Conservation (phyloP, 1,284 basidiomycete species). For the Austropuccinia psidii region DNA sequence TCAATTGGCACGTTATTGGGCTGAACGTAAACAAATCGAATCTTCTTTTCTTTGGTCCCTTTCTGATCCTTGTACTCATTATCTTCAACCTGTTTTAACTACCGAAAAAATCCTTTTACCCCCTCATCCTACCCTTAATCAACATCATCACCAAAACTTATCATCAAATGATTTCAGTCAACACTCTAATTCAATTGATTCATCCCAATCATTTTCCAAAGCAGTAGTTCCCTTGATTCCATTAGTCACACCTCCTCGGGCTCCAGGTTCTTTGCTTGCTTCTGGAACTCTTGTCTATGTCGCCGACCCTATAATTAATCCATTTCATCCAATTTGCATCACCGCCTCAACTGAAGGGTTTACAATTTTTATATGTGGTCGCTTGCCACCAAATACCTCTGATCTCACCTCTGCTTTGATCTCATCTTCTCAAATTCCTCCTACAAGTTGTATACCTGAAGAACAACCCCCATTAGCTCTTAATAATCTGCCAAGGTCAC, state of each 20-base stretch:
- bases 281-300: conserved; percentile 34
- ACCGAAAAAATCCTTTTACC: conserved; percentile 23
- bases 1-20: conserved; percentile 32
- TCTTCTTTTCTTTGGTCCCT: conserved; percentile 35
- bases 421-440: conserved; percentile 10
- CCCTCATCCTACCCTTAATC: background rate
- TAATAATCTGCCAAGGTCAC: conserved; percentile 4
- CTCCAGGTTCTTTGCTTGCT: conserved; percentile 13
- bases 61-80: conserved; percentile 35
- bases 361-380: conserved; percentile 28
- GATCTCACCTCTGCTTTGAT: background rate
- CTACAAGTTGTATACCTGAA: background rate
- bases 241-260: conserved; percentile 22
- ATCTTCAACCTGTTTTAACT: conserved; percentile 28
- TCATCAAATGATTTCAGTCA: background rate
- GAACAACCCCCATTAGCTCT: background rate
- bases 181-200: background rate
- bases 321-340: conserved; percentile 28
- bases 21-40: conserved; percentile 32
- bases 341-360: conserved; percentile 36
- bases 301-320: conserved; percentile 21
- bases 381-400: conserved; percentile 7
- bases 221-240: conserved; percentile 17
- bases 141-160: background rate
- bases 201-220: conserved; percentile 18